Base-by-base conservation (phyloP, 2,329 filamentous ascomycete genomes). In the Didymella pomorum region DNA sequence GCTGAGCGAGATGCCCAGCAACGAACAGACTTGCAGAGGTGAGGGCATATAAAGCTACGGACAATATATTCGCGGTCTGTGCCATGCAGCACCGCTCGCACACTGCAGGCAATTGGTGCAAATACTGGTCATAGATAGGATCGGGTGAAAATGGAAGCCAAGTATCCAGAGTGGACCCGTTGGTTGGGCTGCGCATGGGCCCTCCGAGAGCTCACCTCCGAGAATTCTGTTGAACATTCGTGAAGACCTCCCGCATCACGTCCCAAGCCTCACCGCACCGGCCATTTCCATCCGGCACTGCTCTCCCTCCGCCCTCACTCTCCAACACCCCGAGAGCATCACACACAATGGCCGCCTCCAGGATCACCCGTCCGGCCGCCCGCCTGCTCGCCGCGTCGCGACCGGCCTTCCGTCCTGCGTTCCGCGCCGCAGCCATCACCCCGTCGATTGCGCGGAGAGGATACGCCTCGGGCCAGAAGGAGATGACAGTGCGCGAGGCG, bases 401-500 rank as follows among this genome's bases (percentile, higher is more conserved):
- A 65, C 75, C 84, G 68, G 73, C 80, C 54, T 74, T 82, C 71
- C 83, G 85, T 76, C 80, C 81, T 71, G 80, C 81, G 51, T 82
- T 84, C 76, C 82, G 83, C 70, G 77, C 69, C 59, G 63, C 80
- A 61, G 76, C 80, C 61, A 77, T 80, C 66, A 75, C 79, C 60
- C 80, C 83, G 54, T 77, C 81, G 49, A 76, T 82, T 68, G 78
- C 80, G 60, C 75, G 76, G 74, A 77, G 86, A 72, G 79, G 79
- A 67, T 88, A 88, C 80, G 86, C 86, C 37, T 82, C 83, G 12
- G 79, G 79, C 62, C 89, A 89, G 66, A 97, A 97, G 85, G 92
- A 97, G 78, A 93, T 97, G 82, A 97, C 95, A 43, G 95, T 99
- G 74, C 88, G 95, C 83, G 95, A 99, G 78, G 95, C 95, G 60